A percentile compares a stretch with the other conserved stretches of the same genome.
Evolutionary conservation across 805 yeast species (phyloP).

Genomic region (Lipomyces orientalis): DNA sequence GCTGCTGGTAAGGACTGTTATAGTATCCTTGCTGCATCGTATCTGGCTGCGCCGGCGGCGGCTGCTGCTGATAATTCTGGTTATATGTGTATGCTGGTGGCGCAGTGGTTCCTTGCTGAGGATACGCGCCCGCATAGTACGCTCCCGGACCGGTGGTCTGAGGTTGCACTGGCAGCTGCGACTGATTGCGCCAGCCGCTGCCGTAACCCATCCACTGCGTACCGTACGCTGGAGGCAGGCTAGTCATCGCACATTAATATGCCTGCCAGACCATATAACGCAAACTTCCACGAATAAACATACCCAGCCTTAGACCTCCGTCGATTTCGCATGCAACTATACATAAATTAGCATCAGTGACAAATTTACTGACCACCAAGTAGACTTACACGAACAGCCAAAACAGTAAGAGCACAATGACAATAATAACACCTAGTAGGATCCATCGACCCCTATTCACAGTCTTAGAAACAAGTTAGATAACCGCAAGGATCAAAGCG

Average conservation of each 20-base stretch:
- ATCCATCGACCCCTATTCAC: slow-evolving; percentile 33
- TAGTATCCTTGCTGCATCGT: neutral
- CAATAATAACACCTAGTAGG: slow-evolving; percentile 24
- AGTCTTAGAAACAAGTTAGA: neutral
- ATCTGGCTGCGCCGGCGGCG: slow-evolving; percentile 1
- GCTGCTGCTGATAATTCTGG: slow-evolving; percentile 3
- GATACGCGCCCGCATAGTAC: slow-evolving; percentile 22
- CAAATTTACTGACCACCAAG: neutral
- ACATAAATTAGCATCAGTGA: neutral
- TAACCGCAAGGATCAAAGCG: too few species aligned
- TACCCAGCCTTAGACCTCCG: slow-evolving; percentile 27
- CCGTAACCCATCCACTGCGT: slow-evolving; percentile 31
- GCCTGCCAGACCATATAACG: neutral
- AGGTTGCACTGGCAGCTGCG: slow-evolving; percentile 7
- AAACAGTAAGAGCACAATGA: slow-evolving; percentile 8
- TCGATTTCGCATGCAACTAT: slow-evolving; percentile 24
- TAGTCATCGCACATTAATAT: slow-evolving; percentile 5
- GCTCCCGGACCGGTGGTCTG: slow-evolving; percentile 23
- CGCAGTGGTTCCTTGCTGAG: slow-evolving; percentile 15
- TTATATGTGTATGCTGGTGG: slow-evolving; percentile 25
- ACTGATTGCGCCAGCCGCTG: slow-evolving; percentile 11
- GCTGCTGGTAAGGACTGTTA: slow-evolving; percentile 2
- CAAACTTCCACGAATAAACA: neutral
- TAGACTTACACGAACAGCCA: slow-evolving; percentile 28
- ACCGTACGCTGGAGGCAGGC: slow-evolving; percentile 33